Base-by-base conservation (phyloP, 331 rosid genomes). In the Rosa hybrid region DNA sequence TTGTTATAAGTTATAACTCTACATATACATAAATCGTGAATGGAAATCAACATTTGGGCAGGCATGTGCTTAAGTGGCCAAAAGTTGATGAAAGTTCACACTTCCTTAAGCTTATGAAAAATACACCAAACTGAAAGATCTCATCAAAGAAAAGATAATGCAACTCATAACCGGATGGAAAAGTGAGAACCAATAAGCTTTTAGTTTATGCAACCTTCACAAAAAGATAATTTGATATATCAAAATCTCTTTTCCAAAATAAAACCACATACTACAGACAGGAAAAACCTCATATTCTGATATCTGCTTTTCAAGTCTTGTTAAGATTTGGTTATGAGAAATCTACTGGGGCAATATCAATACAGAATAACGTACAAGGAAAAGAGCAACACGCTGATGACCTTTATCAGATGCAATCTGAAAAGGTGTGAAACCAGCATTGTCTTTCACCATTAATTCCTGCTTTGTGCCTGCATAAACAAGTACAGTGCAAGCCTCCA, bases 361-460 rank as follows among this genome's bases (percentile, higher is more conserved):
- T 83, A 77, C 76, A 80, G 82, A 65, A 77, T 79, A 86, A 91
- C 99, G 83, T 92, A 94, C 98, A 84, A 94, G 97, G 90, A 94
- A 86, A 86, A 85, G 88, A 76, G 97, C 92, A 84, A 93, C 93
- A 84, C 86, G 91, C 87, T 88, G 96, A 86, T 92, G 98, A 95
- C 98, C 99, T 85, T 93, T 93, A 87, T 93, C 96, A 78, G 88
- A 82, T 45, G 99, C 99, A 77, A 95, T 91, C 87, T 93, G 97
- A 79, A 85, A 80, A 83, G 99, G 99, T 64, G 94, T 95, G 78
- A 85, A 84, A 67, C 97, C 99, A 68, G 90, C 87, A 83, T 91
- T 93, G 77, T 95, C 99, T 79, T 90, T 95, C 88, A 91, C 88
- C 75, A 44, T 72, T 75, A 95, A 72, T 84, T 95, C 99, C 84